Percentiles rank a stretch among this genome's conserved stretches.
phyloP scores from a whole-genome alignment of 805 yeast genomes.

The Priceomyces castillae region DNA sequence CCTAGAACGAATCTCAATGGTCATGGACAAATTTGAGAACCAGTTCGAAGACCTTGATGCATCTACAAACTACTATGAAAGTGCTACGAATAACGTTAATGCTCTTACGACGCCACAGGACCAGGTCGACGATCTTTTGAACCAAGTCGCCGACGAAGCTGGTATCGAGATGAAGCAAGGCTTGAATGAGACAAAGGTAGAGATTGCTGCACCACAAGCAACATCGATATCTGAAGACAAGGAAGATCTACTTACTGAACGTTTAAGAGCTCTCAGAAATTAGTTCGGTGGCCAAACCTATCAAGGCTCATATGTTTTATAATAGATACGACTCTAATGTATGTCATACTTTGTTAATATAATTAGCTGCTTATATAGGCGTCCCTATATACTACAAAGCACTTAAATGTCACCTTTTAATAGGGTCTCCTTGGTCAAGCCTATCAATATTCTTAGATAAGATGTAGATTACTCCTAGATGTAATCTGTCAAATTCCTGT shows the following conservation, averaged over 20 bases:
- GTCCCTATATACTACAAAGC: too few species aligned
- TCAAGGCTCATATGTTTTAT: background rate
- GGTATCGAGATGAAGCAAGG: constrained; percentile 91
- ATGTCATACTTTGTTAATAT: background rate
- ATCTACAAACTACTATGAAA: constrained; percentile 87
- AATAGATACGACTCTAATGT: background rate
- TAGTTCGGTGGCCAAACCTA: constrained; percentile 6
- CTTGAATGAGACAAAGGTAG: constrained; percentile 62
- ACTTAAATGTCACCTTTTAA: too few species aligned
- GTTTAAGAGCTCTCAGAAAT: constrained; percentile 78
- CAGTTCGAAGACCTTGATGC: constrained; percentile 97
- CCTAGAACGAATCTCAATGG: constrained; percentile 83
- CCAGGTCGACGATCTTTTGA: constrained; percentile 87
- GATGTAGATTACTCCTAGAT: too few species aligned
- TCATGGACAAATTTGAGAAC: constrained; percentile 95
- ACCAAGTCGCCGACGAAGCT: constrained; percentile 94
- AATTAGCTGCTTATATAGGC: too few species aligned
- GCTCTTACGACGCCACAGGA: constrained; percentile 93
- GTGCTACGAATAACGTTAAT: constrained; percentile 82
- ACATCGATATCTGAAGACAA: constrained; percentile 56
- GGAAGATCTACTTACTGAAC: constrained; percentile 84
- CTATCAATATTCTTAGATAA: too few species aligned
- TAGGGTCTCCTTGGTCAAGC: too few species aligned
- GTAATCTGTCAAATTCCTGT: background rate
- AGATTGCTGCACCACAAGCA: constrained; percentile 39